Percentiles rank a stretch among this genome's conserved stretches.
Conservation (phyloP, 2,329 filamentous ascomycete genomes). For the Endothia cerciana region DNA sequence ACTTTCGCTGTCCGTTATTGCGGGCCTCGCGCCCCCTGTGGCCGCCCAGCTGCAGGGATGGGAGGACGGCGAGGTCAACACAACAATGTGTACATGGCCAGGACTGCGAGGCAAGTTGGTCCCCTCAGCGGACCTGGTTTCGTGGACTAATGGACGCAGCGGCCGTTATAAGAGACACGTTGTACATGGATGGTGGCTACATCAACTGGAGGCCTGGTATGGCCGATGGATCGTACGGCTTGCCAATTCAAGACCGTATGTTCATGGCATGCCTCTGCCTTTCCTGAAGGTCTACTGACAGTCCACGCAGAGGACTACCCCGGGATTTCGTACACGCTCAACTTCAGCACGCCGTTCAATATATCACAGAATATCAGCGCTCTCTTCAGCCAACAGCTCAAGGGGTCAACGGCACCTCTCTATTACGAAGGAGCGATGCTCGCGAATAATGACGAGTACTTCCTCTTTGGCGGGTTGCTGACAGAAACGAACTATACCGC, state of each 20-base stretch:
- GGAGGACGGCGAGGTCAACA: conserved; percentile 56
- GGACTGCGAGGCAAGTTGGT: conserved; percentile 46
- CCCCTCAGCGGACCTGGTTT: neutral
- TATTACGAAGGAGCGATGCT: conserved; percentile 68
- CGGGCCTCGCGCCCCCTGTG: conserved; percentile 36
- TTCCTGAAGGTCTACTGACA: neutral
- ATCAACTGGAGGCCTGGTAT: conserved; percentile 58
- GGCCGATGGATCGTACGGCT: conserved; percentile 45
- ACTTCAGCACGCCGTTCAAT: conserved; percentile 61
- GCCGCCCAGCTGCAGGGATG: conserved; percentile 53
- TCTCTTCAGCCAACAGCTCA: conserved; percentile 46
- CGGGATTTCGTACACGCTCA: conserved; percentile 60
- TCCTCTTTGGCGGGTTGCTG: conserved; percentile 64
- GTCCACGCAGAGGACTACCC: conserved; percentile 50
- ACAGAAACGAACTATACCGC: conserved; percentile 37
- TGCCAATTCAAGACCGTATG: conserved; percentile 47
- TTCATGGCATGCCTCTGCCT: conserved; percentile 17
- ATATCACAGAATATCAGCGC: conserved; percentile 55
- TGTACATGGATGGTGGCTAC: conserved; percentile 68
- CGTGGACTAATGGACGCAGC: conserved; percentile 45
- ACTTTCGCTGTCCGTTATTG: conserved; percentile 35
- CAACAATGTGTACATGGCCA: conserved; percentile 63
- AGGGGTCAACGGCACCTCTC: conserved; percentile 51
- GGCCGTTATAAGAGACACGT: conserved; percentile 61
- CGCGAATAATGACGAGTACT: conserved; percentile 65